phyloP scores from a whole-genome alignment of 805 yeast species.

The Lachancea meyersii region DNA sequence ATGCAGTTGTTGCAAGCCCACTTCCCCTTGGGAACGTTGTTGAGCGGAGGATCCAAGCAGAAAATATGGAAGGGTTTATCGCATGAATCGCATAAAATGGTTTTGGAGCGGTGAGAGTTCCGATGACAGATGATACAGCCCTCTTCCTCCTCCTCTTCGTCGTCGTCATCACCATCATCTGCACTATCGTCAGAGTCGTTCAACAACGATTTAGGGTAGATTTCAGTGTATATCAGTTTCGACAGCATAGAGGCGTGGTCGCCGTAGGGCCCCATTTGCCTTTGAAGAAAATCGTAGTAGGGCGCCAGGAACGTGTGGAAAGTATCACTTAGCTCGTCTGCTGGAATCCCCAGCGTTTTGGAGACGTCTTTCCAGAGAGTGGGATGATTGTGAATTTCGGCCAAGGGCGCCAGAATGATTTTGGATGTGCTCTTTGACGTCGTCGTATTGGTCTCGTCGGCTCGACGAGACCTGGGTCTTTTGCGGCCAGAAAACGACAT shows the following conservation, averaged over 20 bases:
- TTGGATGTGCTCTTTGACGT: conserved; percentile 10
- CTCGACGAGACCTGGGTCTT: conserved; percentile 5
- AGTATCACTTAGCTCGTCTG: conserved; percentile 12
- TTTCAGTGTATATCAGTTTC: conserved; percentile 20
- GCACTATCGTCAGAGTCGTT: conserved; percentile 16
- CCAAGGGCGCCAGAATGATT: conserved; percentile 2
- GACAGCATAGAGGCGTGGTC: conserved; percentile 17
- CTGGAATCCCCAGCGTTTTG: conserved; percentile 11
- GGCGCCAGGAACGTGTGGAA: conserved; percentile 26
- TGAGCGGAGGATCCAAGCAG: conserved; percentile 57
- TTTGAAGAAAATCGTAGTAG: conserved; percentile 32
- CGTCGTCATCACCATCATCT: conserved; percentile 6
- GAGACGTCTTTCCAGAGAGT: conserved; percentile 28
- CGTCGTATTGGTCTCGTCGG: neutral
- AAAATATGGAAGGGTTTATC: conserved; percentile 58
- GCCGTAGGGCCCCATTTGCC: conserved; percentile 6
- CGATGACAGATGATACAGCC: conserved; percentile 46
- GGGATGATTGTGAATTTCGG: conserved; percentile 13
- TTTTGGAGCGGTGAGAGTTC: conserved; percentile 40
- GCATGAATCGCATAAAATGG: conserved; percentile 69
- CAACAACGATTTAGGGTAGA: conserved; percentile 32
- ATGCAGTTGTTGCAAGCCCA: conserved; percentile 86
- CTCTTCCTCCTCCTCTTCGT: conserved; percentile 32
- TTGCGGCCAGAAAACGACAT: conserved; percentile 2
- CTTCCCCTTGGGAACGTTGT: conserved; percentile 45